phyloP scores from a whole-genome alignment of 345 rosid genomes.

The Linum trigynum region DNA sequence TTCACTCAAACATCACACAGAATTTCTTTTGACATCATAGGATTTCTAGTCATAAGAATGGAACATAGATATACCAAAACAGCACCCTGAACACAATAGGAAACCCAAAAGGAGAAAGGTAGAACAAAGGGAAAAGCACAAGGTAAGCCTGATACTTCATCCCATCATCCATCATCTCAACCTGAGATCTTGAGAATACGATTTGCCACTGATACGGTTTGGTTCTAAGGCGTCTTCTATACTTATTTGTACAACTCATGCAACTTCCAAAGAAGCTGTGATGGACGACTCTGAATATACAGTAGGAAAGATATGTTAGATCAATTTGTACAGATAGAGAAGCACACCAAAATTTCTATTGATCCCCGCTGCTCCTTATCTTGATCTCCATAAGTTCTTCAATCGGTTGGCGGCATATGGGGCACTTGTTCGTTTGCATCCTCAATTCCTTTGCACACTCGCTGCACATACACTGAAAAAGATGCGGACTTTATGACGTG shows the following conservation, averaged over 20 bases:
- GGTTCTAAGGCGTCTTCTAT: too few relatives aligned
- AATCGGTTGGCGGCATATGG: conserved; percentile 82
- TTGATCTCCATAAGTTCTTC: conserved; percentile 73
- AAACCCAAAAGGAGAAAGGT: not conserved
- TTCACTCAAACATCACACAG: not conserved
- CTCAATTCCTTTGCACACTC: conserved; percentile 61
- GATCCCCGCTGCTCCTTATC: conserved; percentile 21
- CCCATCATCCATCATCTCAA: not conserved
- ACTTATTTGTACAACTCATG: too few relatives aligned
- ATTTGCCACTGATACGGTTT: too few relatives aligned
- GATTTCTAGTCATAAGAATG: not conserved
- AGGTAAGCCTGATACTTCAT: not conserved
- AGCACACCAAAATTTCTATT: not conserved
- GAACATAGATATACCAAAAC: not conserved
- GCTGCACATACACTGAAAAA: conserved; percentile 26
- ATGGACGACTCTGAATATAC: too few relatives aligned
- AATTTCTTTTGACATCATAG: not conserved
- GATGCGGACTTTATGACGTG: too few relatives aligned
- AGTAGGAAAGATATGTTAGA: too few relatives aligned
- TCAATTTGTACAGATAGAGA: too few relatives aligned
- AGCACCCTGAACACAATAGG: not conserved
- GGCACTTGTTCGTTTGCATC: conserved; percentile 78
- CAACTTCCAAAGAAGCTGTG: too few relatives aligned
- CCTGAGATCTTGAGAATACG: too few relatives aligned
- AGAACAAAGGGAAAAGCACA: not conserved